These are phyloP conservation scores for Microbotryum intermedium DNA, from an alignment of 1,284 basidiomycete genomes.

Conservation along the genomic window DNA sequence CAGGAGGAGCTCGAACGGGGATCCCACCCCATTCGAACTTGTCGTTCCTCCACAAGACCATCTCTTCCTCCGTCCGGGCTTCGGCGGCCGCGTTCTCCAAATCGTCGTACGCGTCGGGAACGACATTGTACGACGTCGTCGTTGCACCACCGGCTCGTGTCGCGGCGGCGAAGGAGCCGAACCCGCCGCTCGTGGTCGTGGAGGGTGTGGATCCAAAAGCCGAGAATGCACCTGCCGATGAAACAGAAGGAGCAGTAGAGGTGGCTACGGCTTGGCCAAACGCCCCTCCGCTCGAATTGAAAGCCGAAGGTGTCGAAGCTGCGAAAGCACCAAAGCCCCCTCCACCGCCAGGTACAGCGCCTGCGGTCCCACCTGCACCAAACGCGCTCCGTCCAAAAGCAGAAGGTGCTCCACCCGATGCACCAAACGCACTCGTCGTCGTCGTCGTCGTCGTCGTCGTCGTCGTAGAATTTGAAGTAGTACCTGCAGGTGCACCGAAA, in stretches of 20 bases:
- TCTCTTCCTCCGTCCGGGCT: constrained; percentile 46
- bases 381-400: constrained; percentile 4
- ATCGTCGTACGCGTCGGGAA: constrained; percentile 20
- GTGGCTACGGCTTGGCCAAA: constrained; percentile 50
- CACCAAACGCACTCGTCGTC: neutral
- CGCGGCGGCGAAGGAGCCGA: constrained; percentile 17
- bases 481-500: neutral
- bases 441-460: neutral
- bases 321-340: constrained; percentile 46
- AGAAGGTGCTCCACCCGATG: neutral
- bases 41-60: constrained; percentile 53
- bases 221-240: constrained; percentile 21
- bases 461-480: no score
- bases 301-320: constrained; percentile 24
- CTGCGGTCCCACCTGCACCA: constrained; percentile 8
- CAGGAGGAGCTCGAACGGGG: no score
- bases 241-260: constrained; percentile 28
- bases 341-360: constrained; percentile 28
- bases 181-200: constrained; percentile 26
- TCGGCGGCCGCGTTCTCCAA: constrained; percentile 20
- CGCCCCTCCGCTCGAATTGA: constrained; percentile 34
- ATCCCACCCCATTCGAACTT: constrained; percentile 60
- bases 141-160: neutral
- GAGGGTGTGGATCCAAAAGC: constrained; percentile 32
- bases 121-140: neutral